Percentiles rank a stretch among this genome's conserved stretches.
phyloP scores from a whole-genome alignment of 352 stramenopile genomes.

The Nothophytophthora sp. region DNA sequence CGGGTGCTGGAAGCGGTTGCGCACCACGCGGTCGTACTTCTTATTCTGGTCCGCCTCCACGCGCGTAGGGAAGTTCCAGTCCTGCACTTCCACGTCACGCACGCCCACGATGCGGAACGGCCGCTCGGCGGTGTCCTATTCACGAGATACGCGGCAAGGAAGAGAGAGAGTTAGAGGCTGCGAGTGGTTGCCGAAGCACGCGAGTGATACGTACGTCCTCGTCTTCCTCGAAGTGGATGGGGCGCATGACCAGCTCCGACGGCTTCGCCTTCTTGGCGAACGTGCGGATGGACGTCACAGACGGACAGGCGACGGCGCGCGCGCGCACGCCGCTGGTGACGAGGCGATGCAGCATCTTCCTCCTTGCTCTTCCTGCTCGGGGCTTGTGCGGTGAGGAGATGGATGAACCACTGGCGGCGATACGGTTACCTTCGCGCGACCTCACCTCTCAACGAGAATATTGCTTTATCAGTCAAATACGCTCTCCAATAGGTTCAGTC shows the following conservation, averaged over 20 bases:
- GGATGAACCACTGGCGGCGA: conserved; percentile 3
- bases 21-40: conserved; percentile 52
- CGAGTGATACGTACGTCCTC: conserved; percentile 42
- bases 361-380: conserved; percentile 5
- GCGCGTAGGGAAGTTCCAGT: conserved; percentile 78
- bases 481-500: too few species aligned
- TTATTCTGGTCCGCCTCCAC: conserved; percentile 67
- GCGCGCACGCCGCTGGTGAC: conserved; percentile 5
- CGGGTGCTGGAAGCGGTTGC: conserved; percentile 75
- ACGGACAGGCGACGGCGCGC: conserved; percentile 7
- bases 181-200: not conserved
- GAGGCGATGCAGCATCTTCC: conserved; percentile 24
- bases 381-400: conserved; percentile 9
- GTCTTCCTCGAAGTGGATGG: conserved; percentile 76
- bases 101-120: conserved; percentile 83
- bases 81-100: conserved; percentile 74
- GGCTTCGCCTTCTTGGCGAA: conserved; percentile 22
- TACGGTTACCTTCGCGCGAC: too few species aligned
- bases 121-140: conserved; percentile 37
- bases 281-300: conserved; percentile 13
- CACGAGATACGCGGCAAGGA: not conserved
- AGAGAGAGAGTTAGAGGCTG: conserved; percentile 7
- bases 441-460: too few species aligned
- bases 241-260: conserved; percentile 31
- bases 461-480: too few species aligned